A percentile compares a stretch with the other conserved stretches of the same genome.
phyloP scores from a whole-genome alignment of 2,329 filamentous ascomycete species.

The Trichoderma sp. region DNA sequence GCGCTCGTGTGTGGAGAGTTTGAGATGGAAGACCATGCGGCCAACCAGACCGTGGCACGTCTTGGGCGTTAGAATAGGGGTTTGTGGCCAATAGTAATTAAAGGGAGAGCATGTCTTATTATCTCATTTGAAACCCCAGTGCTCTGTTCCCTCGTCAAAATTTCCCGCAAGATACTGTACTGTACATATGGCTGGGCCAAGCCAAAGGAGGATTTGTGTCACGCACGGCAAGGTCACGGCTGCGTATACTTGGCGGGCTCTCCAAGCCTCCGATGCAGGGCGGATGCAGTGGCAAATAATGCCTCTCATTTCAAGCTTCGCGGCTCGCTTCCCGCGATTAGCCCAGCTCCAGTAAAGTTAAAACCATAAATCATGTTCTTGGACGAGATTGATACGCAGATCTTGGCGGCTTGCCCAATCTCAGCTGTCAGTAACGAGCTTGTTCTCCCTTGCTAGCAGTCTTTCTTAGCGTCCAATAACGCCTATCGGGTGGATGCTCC shows the following conservation, averaged over 20 bases:
- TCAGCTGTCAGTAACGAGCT: neutral
- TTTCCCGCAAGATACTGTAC: neutral
- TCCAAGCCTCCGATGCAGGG: neutral
- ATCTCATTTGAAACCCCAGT: constrained; percentile 6
- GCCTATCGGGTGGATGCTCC: neutral
- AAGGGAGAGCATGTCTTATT: constrained; percentile 15
- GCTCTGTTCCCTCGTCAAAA: neutral
- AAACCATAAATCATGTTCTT: neutral
- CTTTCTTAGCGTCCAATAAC: neutral
- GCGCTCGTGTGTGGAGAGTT: neutral
- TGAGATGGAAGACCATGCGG: neutral
- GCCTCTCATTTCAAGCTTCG: neutral
- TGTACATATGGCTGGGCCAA: neutral
- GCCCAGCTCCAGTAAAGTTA: neutral
- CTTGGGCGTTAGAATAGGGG: neutral
- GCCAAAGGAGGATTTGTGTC: constrained; percentile 13
- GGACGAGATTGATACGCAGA: neutral
- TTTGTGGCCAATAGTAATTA: neutral
- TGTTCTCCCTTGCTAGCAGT: neutral
- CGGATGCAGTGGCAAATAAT: neutral
- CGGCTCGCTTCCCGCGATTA: neutral
- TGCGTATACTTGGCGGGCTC: neutral
- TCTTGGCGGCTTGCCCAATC: neutral
- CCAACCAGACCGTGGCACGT: neutral
- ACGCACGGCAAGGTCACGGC: constrained; percentile 1